phyloP scores from a whole-genome alignment of 2,329 filamentous ascomycete genomes.

The Trichophyton benhamiae region DNA sequence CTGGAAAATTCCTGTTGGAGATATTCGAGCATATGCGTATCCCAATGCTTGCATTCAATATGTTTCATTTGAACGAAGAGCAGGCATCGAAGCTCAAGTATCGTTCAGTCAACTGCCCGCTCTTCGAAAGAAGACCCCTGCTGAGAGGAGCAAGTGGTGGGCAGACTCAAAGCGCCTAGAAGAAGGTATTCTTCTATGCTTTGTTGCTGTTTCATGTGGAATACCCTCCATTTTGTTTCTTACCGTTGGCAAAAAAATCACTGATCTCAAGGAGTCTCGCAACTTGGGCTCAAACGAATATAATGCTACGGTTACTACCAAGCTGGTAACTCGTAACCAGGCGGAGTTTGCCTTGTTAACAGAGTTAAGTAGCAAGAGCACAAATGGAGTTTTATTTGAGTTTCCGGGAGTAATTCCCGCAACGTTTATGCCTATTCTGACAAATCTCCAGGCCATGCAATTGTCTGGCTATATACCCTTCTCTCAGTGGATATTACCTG shows the following conservation, averaged over 20 bases:
- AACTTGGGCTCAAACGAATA: not conserved
- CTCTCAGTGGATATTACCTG: conserved; percentile 34
- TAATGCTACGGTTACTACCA: not conserved
- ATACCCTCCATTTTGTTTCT: conserved; percentile 16
- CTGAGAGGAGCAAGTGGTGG: conserved; percentile 41
- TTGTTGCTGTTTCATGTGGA: conserved; percentile 21
- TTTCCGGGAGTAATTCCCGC: conserved; percentile 50
- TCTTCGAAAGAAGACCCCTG: conserved; percentile 13
- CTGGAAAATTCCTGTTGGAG: conserved; percentile 16
- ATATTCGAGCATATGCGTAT: conserved; percentile 13
- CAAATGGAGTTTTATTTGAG: conserved; percentile 41
- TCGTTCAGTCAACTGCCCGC: conserved; percentile 34
- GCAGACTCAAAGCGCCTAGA: conserved; percentile 37
- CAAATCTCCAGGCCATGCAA: conserved; percentile 44
- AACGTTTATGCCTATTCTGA: conserved; percentile 46
- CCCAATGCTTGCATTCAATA: not conserved
- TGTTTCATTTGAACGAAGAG: conserved; percentile 26
- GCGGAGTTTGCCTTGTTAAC: conserved; percentile 19
- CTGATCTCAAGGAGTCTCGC: not conserved
- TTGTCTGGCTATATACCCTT: conserved; percentile 38
- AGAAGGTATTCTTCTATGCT: conserved; percentile 40
- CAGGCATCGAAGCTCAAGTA: conserved; percentile 37
- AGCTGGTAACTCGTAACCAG: conserved; percentile 17
- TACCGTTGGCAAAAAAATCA: conserved; percentile 14
- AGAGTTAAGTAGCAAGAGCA: conserved; percentile 19